Conservation (phyloP, 805 yeast species). For the Trichomonascus vanleenenianus region DNA sequence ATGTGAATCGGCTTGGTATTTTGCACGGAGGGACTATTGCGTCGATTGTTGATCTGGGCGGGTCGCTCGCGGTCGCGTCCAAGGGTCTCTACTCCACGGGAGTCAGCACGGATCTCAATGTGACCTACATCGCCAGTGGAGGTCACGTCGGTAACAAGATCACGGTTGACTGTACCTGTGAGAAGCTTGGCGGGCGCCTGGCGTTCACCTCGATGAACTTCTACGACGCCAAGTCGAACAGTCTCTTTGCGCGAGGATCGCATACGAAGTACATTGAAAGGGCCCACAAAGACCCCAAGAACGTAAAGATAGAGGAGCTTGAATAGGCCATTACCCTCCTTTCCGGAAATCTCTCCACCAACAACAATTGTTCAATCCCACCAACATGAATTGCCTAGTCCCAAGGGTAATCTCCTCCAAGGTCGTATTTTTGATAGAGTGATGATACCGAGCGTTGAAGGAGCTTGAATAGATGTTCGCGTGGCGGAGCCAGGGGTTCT, state of each 20-base stretch:
- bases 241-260: constrained; percentile 34
- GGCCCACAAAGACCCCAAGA: constrained; percentile 26
- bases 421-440: no score
- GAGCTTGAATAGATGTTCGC: no score
- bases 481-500: no score
- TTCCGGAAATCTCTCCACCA: background rate
- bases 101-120: constrained; percentile 35
- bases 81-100: constrained; percentile 36
- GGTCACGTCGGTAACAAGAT: constrained; percentile 26
- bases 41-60: constrained; percentile 35
- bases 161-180: constrained; percentile 24
- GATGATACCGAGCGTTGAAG: no score
- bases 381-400: no score
- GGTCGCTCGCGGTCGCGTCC: constrained; percentile 36
- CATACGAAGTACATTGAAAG: constrained; percentile 35
- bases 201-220: constrained; percentile 35
- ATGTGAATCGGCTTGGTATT: constrained; percentile 34
- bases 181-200: constrained; percentile 32
- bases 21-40: constrained; percentile 38
- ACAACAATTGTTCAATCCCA: no score
- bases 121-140: constrained; percentile 32
- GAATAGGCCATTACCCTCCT: background rate
- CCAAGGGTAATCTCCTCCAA: no score
- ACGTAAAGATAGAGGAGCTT: background rate
- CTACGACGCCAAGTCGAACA: constrained; percentile 17